Conservation (phyloP, 192 early-diverging fungal genomes). For the Entomortierella chlamydospora region DNA sequence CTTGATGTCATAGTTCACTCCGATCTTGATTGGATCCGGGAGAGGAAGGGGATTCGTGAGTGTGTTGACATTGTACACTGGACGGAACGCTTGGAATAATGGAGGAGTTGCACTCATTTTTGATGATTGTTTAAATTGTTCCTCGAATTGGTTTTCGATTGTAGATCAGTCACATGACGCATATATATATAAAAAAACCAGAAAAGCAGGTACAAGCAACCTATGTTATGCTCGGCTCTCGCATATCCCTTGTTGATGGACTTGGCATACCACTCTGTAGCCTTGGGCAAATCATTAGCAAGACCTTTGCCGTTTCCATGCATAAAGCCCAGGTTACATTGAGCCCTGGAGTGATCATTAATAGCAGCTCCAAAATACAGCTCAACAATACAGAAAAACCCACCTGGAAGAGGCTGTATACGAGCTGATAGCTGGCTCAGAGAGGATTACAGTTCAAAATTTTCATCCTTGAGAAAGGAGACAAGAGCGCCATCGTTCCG, state of each 20-base stretch:
- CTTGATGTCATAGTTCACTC: neutral
- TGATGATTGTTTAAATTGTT: too few relatives aligned
- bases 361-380: neutral
- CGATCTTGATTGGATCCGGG: neutral
- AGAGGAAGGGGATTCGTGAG: too few relatives aligned
- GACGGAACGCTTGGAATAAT: too few relatives aligned
- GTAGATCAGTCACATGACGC: neutral
- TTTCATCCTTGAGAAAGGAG: neutral
- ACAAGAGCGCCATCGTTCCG: neutral
- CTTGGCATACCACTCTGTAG: neutral
- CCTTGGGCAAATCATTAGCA: too few relatives aligned
- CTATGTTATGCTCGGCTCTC: neutral
- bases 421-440: neutral
- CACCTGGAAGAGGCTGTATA: too few relatives aligned
- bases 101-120: too few relatives aligned
- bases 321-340: neutral
- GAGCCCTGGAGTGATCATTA: neutral
- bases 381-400: too few relatives aligned
- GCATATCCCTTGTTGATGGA: neutral
- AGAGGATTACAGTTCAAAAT: slow-evolving; percentile 17
- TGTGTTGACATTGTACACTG: too few relatives aligned
- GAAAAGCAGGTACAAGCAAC: too few relatives aligned
- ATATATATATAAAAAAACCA: too few relatives aligned
- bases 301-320: neutral
- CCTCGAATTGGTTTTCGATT: too few relatives aligned